These are phyloP conservation scores for Talaromyces sp. DNA, from an alignment of 2,329 filamentous ascomycete species.

Conservation along the genomic window DNA sequence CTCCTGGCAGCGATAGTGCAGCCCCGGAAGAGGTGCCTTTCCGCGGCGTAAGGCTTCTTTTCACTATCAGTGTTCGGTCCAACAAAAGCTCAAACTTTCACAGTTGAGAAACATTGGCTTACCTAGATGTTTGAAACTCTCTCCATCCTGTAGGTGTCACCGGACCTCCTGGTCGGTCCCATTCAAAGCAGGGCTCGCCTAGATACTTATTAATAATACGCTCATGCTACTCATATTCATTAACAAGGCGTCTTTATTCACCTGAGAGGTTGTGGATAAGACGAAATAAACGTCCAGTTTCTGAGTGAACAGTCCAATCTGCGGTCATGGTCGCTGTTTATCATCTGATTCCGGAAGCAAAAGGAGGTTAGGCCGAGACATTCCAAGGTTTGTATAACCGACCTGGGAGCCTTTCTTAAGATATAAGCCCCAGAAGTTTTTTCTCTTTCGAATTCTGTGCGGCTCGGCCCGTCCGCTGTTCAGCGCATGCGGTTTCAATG, in stretches of 20 bases:
- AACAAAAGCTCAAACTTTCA: neutral
- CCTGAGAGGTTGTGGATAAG: conserved; percentile 4
- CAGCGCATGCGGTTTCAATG: neutral
- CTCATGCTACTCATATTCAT: too few species aligned
- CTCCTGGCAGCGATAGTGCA: neutral
- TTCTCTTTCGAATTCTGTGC: neutral
- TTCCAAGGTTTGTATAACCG: conserved; percentile 1
- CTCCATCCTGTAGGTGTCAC: neutral
- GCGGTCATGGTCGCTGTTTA: conserved; percentile 3
- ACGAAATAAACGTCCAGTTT: conserved; percentile 9
- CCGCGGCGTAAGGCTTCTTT: neutral
- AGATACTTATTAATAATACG: too few species aligned
- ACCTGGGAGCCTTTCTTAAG: neutral
- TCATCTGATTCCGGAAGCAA: neutral
- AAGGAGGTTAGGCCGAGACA: neutral
- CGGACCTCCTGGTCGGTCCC: conserved; percentile 2
- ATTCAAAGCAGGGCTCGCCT: conserved; percentile 5
- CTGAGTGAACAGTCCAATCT: conserved; percentile 2
- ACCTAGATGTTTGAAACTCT: neutral
- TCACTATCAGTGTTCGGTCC: neutral
- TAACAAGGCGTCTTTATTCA: neutral
- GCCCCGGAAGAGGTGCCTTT: neutral
- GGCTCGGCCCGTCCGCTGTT: conserved; percentile 4
- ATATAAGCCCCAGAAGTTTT: neutral
- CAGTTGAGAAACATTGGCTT: neutral